Percentiles rank a stretch among this genome's conserved stretches.
These are phyloP conservation scores for Parietaria judaica DNA, from an alignment of 306 rosid genomes.

Conservation along the genomic window DNA sequence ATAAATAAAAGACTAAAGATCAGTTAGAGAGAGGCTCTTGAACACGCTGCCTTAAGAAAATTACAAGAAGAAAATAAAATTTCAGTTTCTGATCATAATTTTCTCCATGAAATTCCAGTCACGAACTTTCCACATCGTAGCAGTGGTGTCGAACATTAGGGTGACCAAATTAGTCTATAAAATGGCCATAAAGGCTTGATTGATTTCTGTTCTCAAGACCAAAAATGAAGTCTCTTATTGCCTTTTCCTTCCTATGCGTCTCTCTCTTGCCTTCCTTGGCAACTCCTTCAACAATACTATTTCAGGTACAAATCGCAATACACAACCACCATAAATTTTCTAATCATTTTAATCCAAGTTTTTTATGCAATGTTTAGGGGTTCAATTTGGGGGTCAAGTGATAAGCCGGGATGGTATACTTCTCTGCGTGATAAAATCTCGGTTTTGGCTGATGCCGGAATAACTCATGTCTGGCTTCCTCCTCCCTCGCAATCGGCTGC, in stretches of 20 bases:
- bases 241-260: conserved; percentile 25
- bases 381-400: conserved; percentile 81
- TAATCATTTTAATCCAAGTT: background rate
- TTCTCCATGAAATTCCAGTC: too few species aligned
- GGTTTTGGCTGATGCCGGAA: conserved; percentile 47
- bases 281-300: conserved; percentile 39
- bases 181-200: background rate
- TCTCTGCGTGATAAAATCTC: conserved; percentile 42
- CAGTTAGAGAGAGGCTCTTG: too few species aligned
- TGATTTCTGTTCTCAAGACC: background rate
- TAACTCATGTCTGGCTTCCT: conserved; percentile 91
- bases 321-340: too few species aligned
- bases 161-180: background rate
- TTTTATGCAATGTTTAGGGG: conserved; percentile 27
- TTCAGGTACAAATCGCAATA: conserved; percentile 42
- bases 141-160: too few species aligned
- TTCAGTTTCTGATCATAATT: too few species aligned
- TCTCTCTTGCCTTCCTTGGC: conserved; percentile 31
- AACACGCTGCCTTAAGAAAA: too few species aligned
- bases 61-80: too few species aligned
- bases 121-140: too few species aligned
- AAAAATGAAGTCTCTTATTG: conserved; percentile 28
- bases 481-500: conserved; percentile 62
- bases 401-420: conserved; percentile 69
- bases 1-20: too few species aligned